Evolutionary conservation across 192 early-diverging fungal species (phyloP).

Genomic region (Endogone sp.): DNA sequence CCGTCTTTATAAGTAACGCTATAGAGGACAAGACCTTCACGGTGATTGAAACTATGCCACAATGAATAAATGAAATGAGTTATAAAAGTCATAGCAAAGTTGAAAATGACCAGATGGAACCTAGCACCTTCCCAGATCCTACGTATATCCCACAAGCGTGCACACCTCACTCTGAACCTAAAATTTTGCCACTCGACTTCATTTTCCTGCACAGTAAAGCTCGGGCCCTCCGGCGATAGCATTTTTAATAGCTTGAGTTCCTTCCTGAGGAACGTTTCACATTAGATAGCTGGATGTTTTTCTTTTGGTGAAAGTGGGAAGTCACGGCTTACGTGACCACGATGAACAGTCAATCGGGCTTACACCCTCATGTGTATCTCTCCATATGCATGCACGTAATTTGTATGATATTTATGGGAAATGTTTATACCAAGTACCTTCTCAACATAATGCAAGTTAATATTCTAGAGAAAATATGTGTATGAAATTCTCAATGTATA

Average conservation of each 20-base stretch:
- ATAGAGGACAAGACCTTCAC: conserved; percentile 9
- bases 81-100: neutral
- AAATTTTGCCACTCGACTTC: conserved; percentile 40
- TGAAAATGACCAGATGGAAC: neutral
- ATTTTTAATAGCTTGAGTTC: conserved; percentile 33
- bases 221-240: conserved; percentile 32
- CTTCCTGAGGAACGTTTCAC: conserved; percentile 27
- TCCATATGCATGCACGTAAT: no score
- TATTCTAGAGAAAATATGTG: no score
- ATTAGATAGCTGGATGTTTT: no score
- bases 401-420: no score
- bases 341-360: no score
- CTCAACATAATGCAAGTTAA: no score
- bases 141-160: no score
- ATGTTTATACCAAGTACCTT: no score
- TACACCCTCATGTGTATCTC: no score
- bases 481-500: no score
- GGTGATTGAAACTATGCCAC: neutral
- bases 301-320: no score
- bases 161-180: neutral
- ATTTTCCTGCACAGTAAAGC: conserved; percentile 28
- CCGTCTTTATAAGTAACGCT: conserved; percentile 3
- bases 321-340: no score
- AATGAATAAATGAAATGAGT: neutral
- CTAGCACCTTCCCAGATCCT: neutral